Evolutionary conservation across 163 green algal species (phyloP).

Genomic region (Chlamydomonas reinhardtii): DNA sequence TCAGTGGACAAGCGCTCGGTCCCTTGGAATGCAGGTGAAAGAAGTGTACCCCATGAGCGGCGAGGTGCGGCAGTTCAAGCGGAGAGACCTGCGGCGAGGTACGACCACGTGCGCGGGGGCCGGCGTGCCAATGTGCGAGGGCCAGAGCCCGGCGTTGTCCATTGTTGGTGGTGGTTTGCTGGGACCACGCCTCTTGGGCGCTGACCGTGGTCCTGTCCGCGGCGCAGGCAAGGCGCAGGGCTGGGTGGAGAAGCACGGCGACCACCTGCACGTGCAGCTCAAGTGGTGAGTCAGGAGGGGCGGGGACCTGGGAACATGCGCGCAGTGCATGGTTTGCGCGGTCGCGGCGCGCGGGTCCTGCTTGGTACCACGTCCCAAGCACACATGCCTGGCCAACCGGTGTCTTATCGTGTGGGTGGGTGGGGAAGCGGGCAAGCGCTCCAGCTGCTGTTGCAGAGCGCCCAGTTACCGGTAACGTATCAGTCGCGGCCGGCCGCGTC

Average conservation of each 20-base stretch:
- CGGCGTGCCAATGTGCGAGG: no score
- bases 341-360: no score
- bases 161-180: no score
- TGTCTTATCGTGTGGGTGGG: no score
- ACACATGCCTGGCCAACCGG: no score
- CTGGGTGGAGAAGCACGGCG: neutral
- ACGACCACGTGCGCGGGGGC: neutral
- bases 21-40: slow-evolving; percentile 6
- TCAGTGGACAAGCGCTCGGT: neutral
- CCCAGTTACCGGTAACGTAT: no score
- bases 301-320: no score
- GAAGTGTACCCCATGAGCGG: slow-evolving; percentile 35
- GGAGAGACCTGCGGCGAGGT: slow-evolving; percentile 37
- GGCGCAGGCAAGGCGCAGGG: slow-evolving; percentile 2
- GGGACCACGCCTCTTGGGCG: neutral
- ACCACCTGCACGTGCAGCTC: slow-evolving; percentile 6
- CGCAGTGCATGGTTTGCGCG: no score
- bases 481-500: neutral
- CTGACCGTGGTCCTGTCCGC: neutral
- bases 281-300: slow-evolving; percentile 1
- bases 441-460: neutral
- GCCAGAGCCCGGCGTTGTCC: no score
- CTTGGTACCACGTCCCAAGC: neutral
- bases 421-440: neutral
- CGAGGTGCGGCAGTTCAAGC: neutral